Evolutionary conservation across 2,329 filamentous ascomycete species (phyloP).

Genomic region (Nemania bipapillata): DNA sequence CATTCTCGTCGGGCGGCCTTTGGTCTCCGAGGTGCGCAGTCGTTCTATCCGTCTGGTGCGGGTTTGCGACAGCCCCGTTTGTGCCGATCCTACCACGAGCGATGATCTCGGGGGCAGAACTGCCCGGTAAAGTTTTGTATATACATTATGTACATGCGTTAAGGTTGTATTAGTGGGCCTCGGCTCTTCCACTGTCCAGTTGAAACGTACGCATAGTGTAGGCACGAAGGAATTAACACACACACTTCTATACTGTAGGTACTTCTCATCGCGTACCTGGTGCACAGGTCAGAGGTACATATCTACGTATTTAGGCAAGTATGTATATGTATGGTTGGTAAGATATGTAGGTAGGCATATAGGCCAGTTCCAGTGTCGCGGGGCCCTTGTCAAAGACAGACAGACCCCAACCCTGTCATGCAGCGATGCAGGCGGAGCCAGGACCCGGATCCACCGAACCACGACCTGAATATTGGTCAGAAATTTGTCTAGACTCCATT

Average conservation of each 20-base stretch:
- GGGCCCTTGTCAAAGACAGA: slow-evolving; percentile 3
- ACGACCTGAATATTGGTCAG: slow-evolving; percentile 18
- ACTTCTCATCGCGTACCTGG: background rate
- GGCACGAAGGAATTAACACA: background rate
- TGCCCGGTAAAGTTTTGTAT: slow-evolving; percentile 15
- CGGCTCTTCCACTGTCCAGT: slow-evolving; percentile 13
- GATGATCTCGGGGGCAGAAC: slow-evolving; percentile 26
- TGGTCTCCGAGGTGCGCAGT: background rate
- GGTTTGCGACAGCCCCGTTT: slow-evolving; percentile 6
- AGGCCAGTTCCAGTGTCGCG: slow-evolving; percentile 13
- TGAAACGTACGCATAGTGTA: background rate
- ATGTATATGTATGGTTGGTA: no score
- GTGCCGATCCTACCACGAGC: slow-evolving; percentile 1
- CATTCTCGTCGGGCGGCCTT: background rate
- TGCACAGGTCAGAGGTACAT: background rate
- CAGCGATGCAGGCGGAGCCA: slow-evolving; percentile 16
- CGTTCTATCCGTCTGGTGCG: slow-evolving; percentile 6
- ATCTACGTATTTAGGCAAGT: no score
- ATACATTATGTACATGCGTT: background rate
- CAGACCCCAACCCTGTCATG: slow-evolving; percentile 13
- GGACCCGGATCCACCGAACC: slow-evolving; percentile 16
- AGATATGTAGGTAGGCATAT: no score
- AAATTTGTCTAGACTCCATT: slow-evolving; percentile 9
- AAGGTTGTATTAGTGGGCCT: slow-evolving; percentile 7
- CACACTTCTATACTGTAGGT: background rate